These are phyloP conservation scores for Coemansia sp. DNA, from an alignment of 192 early-diverging fungal species.

Conservation along the genomic window DNA sequence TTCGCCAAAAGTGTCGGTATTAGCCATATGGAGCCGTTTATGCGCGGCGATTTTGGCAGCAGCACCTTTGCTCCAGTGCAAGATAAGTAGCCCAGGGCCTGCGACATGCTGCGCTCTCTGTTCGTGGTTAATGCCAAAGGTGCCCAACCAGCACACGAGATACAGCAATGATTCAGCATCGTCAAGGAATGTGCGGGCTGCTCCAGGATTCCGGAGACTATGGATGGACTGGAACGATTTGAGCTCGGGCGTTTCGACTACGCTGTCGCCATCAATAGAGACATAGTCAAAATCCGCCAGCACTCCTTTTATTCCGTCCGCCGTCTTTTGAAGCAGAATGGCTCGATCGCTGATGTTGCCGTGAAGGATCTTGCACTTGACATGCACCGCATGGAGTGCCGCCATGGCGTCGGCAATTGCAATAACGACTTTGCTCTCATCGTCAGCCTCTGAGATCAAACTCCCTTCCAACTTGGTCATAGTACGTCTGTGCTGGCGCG, in stretches of 20 bases:
- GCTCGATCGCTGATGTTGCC: constrained; percentile 19
- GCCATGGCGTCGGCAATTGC: constrained; percentile 21
- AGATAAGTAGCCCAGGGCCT: neutral
- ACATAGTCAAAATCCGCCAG: constrained; percentile 23
- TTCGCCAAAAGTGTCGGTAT: neutral
- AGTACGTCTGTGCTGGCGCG: neutral
- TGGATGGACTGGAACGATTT: constrained; percentile 16
- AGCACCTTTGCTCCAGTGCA: neutral
- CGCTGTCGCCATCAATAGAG: neutral
- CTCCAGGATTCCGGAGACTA: neutral
- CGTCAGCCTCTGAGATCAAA: neutral
- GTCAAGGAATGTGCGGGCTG: constrained; percentile 12
- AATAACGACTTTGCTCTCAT: constrained; percentile 7
- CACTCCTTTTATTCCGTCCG: constrained; percentile 1
- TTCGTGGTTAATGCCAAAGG: constrained; percentile 7
- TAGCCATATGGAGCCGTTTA: neutral
- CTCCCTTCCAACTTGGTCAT: neutral
- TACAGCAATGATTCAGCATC: constrained; percentile 23
- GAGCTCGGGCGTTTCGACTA: neutral
- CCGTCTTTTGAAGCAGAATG: constrained; percentile 5
- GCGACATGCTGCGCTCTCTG: neutral
- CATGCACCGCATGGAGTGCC: neutral
- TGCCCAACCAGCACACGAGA: constrained; percentile 11
- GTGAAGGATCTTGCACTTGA: constrained; percentile 14
- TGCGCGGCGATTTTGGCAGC: neutral